A percentile compares a stretch with the other conserved stretches of the same genome.
phyloP scores from a whole-genome alignment of 345 rosid genomes.

The Pseudoturritis turrita region DNA sequence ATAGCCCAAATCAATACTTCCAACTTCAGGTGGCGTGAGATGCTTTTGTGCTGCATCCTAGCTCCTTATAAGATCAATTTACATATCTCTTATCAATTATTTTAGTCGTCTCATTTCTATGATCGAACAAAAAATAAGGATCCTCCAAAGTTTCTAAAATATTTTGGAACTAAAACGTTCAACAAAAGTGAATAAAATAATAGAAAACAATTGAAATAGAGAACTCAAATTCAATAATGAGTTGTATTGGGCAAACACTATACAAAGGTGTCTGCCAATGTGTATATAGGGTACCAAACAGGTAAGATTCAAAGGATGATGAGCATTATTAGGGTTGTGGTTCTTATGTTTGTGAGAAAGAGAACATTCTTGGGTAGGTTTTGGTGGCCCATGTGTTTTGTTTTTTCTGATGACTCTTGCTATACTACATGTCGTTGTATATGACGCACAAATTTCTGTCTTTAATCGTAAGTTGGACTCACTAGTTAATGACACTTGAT shows the following conservation, averaged over 20 bases:
- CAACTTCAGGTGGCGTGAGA: too few species aligned
- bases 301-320: constrained; percentile 9
- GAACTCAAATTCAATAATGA: background rate
- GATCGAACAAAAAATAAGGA: background rate
- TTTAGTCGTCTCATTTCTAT: background rate
- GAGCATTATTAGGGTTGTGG: constrained; percentile 18
- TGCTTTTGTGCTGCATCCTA: too few species aligned
- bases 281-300: background rate
- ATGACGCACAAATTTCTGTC: constrained; percentile 15
- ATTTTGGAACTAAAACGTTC: background rate
- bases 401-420: constrained; percentile 12
- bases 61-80: background rate
- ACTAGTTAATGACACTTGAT: constrained; percentile 18
- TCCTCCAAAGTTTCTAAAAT: background rate
- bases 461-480: constrained; percentile 18
- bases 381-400: constrained; percentile 33
- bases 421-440: constrained; percentile 16
- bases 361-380: constrained; percentile 31
- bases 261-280: background rate
- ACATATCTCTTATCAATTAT: background rate
- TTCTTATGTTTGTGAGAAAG: constrained; percentile 23
- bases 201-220: background rate
- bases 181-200: background rate
- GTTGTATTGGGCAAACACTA: constrained; percentile 9
- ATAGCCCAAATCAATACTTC: too few species aligned